A percentile compares a stretch with the other conserved stretches of the same genome.
phyloP scores from a whole-genome alignment of 2,329 filamentous ascomycete genomes.

The Epichloe amarillans region DNA sequence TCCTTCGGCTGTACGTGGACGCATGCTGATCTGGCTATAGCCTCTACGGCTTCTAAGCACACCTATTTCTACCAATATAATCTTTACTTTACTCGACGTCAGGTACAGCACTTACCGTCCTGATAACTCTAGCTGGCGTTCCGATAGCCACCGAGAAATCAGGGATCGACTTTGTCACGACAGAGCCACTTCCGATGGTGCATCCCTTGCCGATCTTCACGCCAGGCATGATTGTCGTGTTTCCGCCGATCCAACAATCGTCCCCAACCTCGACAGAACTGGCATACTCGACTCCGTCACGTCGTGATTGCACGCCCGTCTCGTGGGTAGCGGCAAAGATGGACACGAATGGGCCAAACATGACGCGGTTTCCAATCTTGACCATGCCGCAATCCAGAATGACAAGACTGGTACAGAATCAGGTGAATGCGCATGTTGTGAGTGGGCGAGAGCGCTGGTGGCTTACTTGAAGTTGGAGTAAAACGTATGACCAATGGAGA shows the following conservation, averaged over 20 bases:
- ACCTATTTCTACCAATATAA: not conserved
- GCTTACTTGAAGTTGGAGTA: slow-evolving; percentile 39
- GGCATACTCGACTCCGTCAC: slow-evolving; percentile 34
- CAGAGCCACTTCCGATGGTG: slow-evolving; percentile 34
- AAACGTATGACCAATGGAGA: slow-evolving; percentile 46
- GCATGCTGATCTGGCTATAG: not conserved
- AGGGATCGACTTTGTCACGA: slow-evolving; percentile 37
- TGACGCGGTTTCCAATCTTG: slow-evolving; percentile 53
- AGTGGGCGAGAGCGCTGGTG: not conserved
- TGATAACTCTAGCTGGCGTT: slow-evolving; percentile 34
- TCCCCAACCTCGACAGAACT: slow-evolving; percentile 33
- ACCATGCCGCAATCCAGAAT: slow-evolving; percentile 65
- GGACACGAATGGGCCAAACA: slow-evolving; percentile 59
- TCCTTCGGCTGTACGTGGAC: not conserved
- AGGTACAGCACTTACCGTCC: slow-evolving; percentile 27
- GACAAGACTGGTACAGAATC: slow-evolving; percentile 26
- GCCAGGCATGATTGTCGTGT: slow-evolving; percentile 35
- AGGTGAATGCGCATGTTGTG: not conserved
- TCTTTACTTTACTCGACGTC: slow-evolving; percentile 10
- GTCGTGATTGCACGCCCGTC: slow-evolving; percentile 39
- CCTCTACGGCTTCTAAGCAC: not conserved
- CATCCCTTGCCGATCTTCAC: slow-evolving; percentile 39
- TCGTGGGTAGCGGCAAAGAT: slow-evolving; percentile 63
- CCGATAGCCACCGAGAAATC: slow-evolving; percentile 35
- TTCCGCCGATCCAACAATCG: slow-evolving; percentile 43